Percentiles rank a stretch among this genome's conserved stretches.
Evolutionary conservation across 805 yeast genomes (phyloP).

Genomic region (Hanseniaspora mollemarum): DNA sequence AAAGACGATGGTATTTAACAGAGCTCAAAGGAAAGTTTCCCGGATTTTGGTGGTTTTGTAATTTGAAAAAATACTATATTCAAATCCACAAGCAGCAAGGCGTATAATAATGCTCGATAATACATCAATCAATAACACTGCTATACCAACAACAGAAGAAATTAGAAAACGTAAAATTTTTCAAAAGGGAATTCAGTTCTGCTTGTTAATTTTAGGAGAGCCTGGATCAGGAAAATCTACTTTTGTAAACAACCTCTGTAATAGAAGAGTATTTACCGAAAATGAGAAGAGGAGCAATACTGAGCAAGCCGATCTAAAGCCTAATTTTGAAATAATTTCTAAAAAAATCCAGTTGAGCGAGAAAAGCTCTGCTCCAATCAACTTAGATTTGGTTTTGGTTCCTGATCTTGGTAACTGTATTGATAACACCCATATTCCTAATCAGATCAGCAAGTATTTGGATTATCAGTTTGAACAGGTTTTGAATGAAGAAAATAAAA

Average conservation of each 20-base stretch:
- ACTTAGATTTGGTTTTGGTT: constrained; percentile 51
- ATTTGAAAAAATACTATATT: too few relatives aligned
- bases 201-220: constrained; percentile 60
- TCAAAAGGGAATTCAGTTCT: constrained; percentile 50
- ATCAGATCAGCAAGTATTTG: constrained; percentile 45
- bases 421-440: constrained; percentile 44
- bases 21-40: too few relatives aligned
- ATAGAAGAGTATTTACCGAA: constrained; percentile 34
- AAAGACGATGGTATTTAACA: too few relatives aligned
- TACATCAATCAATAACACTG: not conserved
- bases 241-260: constrained; percentile 58
- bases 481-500: constrained; percentile 62
- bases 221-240: constrained; percentile 67
- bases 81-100: not conserved
- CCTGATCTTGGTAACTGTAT: constrained; percentile 69
- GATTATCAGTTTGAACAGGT: constrained; percentile 63
- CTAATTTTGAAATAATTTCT: constrained; percentile 36
- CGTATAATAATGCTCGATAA: not conserved
- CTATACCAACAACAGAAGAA: constrained; percentile 26
- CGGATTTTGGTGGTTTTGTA: too few relatives aligned
- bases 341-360: constrained; percentile 47
- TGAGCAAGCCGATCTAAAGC: constrained; percentile 29
- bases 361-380: constrained; percentile 41
- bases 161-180: constrained; percentile 51
- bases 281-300: constrained; percentile 24